Conservation (phyloP, 116 monocot genomes). For the Phalaenopsis hybrid region DNA sequence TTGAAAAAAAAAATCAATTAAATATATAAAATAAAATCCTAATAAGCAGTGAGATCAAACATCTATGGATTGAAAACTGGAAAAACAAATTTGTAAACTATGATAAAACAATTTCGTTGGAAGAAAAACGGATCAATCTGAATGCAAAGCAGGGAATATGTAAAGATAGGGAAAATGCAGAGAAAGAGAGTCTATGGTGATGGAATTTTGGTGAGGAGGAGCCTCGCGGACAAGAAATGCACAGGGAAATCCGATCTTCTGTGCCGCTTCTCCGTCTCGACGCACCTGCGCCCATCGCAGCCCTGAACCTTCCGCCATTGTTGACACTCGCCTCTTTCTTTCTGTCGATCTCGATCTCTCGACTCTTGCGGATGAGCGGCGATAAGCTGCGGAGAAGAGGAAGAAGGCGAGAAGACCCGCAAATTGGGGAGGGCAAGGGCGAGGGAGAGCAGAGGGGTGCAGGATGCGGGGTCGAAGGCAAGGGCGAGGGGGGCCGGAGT, state of each 20-base stretch:
- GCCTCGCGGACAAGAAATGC: conserved; percentile 17
- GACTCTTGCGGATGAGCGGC: too few species aligned
- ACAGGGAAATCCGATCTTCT: conserved; percentile 25
- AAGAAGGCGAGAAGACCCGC: too few species aligned
- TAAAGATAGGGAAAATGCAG: background rate
- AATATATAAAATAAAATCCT: too few species aligned
- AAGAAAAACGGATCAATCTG: background rate
- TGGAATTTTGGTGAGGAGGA: background rate
- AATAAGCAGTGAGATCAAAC: too few species aligned
- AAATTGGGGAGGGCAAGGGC: too few species aligned
- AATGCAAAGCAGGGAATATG: background rate
- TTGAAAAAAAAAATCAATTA: background rate
- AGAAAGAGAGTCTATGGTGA: conserved; percentile 11
- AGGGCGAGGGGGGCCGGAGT: too few species aligned
- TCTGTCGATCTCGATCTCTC: too few species aligned
- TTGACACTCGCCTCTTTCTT: too few species aligned
- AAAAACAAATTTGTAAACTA: background rate
- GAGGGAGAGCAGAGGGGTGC: too few species aligned
- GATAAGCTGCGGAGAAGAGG: too few species aligned
- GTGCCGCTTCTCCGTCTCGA: conserved; percentile 22
- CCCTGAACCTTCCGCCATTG: too few species aligned
- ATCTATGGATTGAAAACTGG: background rate
- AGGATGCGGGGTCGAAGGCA: too few species aligned
- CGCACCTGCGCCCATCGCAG: conserved; percentile 21
- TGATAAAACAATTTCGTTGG: background rate